phyloP scores from a whole-genome alignment of 148 eudicot species.

The Rhododendron williamsianum region DNA sequence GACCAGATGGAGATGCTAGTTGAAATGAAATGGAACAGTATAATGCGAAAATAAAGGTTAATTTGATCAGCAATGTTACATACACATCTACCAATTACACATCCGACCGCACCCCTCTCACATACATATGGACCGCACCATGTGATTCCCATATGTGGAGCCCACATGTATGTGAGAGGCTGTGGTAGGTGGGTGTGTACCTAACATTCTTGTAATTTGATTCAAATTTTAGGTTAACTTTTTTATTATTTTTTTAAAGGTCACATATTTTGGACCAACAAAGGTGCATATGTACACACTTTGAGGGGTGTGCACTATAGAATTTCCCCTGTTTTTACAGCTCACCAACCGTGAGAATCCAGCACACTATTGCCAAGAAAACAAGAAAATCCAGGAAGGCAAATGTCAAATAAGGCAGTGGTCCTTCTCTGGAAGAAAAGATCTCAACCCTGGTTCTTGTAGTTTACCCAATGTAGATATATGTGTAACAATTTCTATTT shows the following conservation, averaged over 20 bases:
- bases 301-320: not conserved
- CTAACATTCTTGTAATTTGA: too few species aligned
- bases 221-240: too few species aligned
- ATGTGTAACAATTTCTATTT: not conserved
- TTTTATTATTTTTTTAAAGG: too few species aligned
- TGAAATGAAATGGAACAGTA: not conserved
- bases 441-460: not conserved
- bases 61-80: too few species aligned
- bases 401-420: not conserved
- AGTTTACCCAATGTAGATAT: not conserved
- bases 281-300: not conserved
- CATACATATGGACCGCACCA: too few species aligned
- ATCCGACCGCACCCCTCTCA: too few species aligned
- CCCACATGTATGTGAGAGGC: too few species aligned
- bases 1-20: not conserved
- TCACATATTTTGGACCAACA: not conserved
- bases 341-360: slow-evolving; percentile 2
- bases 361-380: not conserved
- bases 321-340: not conserved
- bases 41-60: not conserved
- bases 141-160: too few species aligned
- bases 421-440: not conserved
- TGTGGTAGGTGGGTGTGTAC: too few species aligned
- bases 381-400: not conserved
- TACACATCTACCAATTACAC: too few species aligned